Base-by-base conservation (phyloP, 1,284 basidiomycete species). In the Nidula niveotomentosa region DNA sequence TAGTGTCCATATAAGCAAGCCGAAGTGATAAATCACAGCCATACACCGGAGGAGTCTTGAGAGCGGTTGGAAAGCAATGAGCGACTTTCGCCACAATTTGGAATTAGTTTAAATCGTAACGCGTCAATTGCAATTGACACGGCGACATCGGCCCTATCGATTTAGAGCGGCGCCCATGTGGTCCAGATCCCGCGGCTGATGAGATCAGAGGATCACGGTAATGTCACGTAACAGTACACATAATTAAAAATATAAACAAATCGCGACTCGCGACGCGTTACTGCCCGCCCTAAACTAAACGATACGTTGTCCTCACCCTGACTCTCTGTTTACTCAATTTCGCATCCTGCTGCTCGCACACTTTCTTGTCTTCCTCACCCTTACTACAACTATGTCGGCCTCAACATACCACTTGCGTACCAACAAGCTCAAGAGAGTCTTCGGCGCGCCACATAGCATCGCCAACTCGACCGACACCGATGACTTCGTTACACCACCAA, bases 401-500 rank as follows among this genome's bases (percentile, higher is more conserved):
- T 41, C 39, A 12, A 2, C 39, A 4, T 41, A 12, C 6, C 12
- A 41, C 12, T 41, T 17, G 6, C 39, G 39, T 13, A 41, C 39
- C 6, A 12, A 12, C 39, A 17, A 13, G 13, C 12, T 41, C 6
- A 41, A 41, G 13, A 41, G 17, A 17, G 13, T 41, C 39, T 13
- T 13, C 12, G 13, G 39, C 39, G 17, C 39, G 13, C 39, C 17
- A 12, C 39, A 41, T 6, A 41, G 39, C 17, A 4, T 41, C 6
- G 39, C 53, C 9, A 56, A 63, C 43, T 67, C 66, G 15, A 67
- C 62, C 53, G 67, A 67, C 33, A 67, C 67, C 34, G 65, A 67
- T 18, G 57, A 51, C 9, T 60, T 51, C 47, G 55, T 57, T 8
- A 68, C 67, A 13, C 65, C 67, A 1, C 48, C 50, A 6, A 39